phyloP scores from a whole-genome alignment of 192 early-diverging fungal species.

The Backusella macrospora region DNA sequence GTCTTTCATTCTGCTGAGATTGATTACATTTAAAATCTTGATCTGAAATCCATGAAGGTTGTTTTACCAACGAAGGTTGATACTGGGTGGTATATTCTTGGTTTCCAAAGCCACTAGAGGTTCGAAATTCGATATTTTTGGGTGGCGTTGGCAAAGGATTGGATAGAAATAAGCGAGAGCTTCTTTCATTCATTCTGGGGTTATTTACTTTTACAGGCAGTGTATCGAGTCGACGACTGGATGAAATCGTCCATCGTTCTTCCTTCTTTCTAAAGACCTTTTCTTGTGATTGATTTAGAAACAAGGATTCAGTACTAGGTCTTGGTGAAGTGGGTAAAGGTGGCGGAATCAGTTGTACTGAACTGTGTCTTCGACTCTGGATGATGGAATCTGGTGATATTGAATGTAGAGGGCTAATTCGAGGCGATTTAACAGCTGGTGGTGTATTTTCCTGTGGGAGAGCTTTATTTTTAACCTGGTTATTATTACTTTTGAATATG shows the following conservation, averaged over 20 bases:
- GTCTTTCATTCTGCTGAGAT: conserved; percentile 5
- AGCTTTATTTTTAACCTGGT: not conserved
- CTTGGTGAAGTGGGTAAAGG: not conserved
- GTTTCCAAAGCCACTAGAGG: not conserved
- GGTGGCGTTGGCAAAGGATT: not conserved
- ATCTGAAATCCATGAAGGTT: not conserved
- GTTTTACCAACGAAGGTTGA: conserved; percentile 4
- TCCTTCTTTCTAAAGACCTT: not conserved
- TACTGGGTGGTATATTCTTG: not conserved
- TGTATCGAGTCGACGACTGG: not conserved
- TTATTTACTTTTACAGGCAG: conserved; percentile 1
- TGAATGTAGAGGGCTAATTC: not conserved
- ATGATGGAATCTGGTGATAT: not conserved
- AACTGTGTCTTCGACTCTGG: not conserved
- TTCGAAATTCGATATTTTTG: not conserved
- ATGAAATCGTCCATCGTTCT: conserved; percentile 4
- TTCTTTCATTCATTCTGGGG: not conserved
- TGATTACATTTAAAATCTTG: not conserved
- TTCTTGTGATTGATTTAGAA: not conserved
- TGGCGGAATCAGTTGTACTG: not conserved
- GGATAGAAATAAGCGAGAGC: not conserved
- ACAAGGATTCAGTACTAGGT: not conserved
- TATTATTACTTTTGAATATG: not conserved
- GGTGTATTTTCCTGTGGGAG: not conserved
- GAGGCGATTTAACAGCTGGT: not conserved